Base-by-base conservation (phyloP, 169 alveolate genomes). In the Pseudocohnilembus persalinus region DNA sequence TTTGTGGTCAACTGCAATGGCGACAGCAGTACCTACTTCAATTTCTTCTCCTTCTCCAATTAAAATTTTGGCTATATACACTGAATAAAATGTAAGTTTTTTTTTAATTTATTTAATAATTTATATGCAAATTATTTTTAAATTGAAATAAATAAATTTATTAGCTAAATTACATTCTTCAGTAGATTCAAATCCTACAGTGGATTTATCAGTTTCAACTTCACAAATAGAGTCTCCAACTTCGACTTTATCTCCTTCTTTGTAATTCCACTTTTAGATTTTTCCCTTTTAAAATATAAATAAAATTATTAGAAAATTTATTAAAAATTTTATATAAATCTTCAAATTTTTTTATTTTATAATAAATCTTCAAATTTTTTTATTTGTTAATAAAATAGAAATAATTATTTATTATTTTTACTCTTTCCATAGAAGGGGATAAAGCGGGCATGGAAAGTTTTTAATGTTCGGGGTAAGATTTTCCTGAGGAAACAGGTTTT, bases 351-450 rank as follows among this genome's bases (percentile, higher is more conserved):
- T n/a, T n/a, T n/a, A n/a, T n/a, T n/a, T n/a, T n/a, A n/a, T n/a
- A n/a, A n/a, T 31, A 92, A 76, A 73, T 88, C 83, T 76, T 92
- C 96, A 63, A 96, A 96, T 32, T 92, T 91, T 26, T 78, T 68
- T 76, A 92, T 81, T 28, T 79, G 49, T 31, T 94, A 94, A 29
- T 96, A 96, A 49, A 80, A 94, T 81, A 91, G 81, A 83, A 90
- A 90, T 34, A 68, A 63, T 94, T 95, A 94, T 76, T 92, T 90
- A 25, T 90, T 89, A 29, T 92, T 86, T 34, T 90, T 92, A 73
- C 97, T 96, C 84, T 92, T 80, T 35, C 88, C 97, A 94, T 94
- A 29, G 97, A 93, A 6, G 97, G 97, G 15, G 97, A 94, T 0
- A 93, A 87, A 29, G 85, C 76, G 6, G 96, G 96, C 92, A 93